phyloP scores from a whole-genome alignment of 495 filamentous ascomycete genomes.

The Xylaria palmicola region DNA sequence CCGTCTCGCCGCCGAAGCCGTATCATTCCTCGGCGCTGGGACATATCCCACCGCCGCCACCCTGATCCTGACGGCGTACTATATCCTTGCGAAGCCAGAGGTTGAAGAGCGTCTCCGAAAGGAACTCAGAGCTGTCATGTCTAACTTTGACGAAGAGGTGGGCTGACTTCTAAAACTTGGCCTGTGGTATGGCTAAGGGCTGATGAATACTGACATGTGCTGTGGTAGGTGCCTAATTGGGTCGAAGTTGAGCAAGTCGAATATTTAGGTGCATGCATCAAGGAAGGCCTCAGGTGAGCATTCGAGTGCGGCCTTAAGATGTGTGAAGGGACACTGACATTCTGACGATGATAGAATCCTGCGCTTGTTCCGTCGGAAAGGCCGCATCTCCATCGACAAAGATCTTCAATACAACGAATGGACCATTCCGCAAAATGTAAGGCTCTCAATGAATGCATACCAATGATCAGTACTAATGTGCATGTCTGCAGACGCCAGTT shows the following conservation, averaged over 20 bases:
- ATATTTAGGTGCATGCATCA: slow-evolving; percentile 37
- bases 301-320: not conserved
- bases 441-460: not conserved
- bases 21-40: slow-evolving; percentile 25
- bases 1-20: slow-evolving; percentile 27
- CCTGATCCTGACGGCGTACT: slow-evolving; percentile 25
- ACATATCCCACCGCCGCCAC: slow-evolving; percentile 28
- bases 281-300: slow-evolving; percentile 33
- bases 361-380: slow-evolving; percentile 20
- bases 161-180: too few species aligned
- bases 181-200: too few species aligned
- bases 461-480: not conserved
- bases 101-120: slow-evolving; percentile 13
- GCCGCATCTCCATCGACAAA: slow-evolving; percentile 21
- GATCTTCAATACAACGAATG: slow-evolving; percentile 22
- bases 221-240: slow-evolving; percentile 22
- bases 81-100: slow-evolving; percentile 24
- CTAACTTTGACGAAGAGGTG: slow-evolving; percentile 13
- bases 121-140: slow-evolving; percentile 24
- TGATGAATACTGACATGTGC: not conserved
- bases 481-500: slow-evolving; percentile 9
- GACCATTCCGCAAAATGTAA: slow-evolving; percentile 18
- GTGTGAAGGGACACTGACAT: not conserved
- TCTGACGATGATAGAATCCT: slow-evolving; percentile 14
- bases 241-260: slow-evolving; percentile 32